Conservation (phyloP, 305 asterid species). For the Petunia hybrid region DNA sequence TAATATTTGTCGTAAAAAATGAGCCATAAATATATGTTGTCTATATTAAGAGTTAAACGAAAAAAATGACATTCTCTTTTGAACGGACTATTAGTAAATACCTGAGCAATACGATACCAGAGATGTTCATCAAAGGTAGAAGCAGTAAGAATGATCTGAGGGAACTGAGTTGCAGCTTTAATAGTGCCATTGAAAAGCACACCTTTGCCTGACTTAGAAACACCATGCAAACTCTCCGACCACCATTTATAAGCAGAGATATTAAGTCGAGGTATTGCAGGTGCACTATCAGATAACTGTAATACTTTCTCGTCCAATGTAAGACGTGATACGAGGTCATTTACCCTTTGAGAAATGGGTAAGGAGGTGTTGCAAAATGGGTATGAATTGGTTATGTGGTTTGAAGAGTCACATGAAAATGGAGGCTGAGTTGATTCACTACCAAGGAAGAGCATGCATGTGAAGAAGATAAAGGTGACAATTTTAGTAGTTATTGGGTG, state of each 20-base stretch:
- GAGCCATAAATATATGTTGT: too few species aligned
- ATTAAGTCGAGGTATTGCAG: conserved; percentile 67
- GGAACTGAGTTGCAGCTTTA: conserved; percentile 69
- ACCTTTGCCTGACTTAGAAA: conserved; percentile 67
- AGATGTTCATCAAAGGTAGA: conserved; percentile 65
- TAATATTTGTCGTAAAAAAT: too few species aligned
- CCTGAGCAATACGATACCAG: conserved; percentile 79
- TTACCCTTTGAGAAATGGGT: conserved; percentile 50
- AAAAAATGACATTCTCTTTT: too few species aligned
- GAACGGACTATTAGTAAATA: conserved; percentile 1
- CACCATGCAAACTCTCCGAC: conserved; percentile 85
- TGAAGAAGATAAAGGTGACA: neutral
- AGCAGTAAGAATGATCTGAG: conserved; percentile 76
- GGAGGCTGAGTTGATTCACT: conserved; percentile 52
- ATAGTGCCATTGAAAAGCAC: conserved; percentile 56
- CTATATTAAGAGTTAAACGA: too few species aligned
- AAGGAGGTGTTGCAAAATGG: conserved; percentile 59
- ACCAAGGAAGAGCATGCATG: neutral
- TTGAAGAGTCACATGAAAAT: conserved; percentile 60
- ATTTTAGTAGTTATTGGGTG: neutral
- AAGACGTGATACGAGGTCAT: conserved; percentile 69
- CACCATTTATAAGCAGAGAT: conserved; percentile 85
- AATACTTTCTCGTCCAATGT: conserved; percentile 75
- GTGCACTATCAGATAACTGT: conserved; percentile 69
- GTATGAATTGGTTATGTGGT: conserved; percentile 47